Conservation (phyloP, 2,329 filamentous ascomycete species). For the Reticulascus tulasneorum region DNA sequence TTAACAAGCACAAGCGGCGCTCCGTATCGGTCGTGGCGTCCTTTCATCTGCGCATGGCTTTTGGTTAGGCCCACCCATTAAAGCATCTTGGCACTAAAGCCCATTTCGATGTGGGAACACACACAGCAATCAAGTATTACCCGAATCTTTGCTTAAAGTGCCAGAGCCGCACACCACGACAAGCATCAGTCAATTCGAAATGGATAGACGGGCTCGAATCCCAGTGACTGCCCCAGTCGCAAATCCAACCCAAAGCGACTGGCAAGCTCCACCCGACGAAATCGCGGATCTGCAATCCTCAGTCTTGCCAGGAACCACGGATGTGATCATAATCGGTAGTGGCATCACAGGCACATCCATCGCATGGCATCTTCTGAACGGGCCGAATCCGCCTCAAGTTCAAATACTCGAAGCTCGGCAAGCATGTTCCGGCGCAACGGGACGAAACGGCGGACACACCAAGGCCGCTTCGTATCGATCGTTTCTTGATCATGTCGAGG, state of each 20-base stretch:
- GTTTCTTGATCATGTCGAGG: conserved; percentile 41
- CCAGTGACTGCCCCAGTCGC: conserved; percentile 27
- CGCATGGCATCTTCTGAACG: conserved; percentile 24
- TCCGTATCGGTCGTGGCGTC: no score
- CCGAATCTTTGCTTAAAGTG: no score
- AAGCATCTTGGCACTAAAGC: no score
- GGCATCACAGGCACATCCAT: conserved; percentile 48
- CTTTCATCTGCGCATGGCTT: no score
- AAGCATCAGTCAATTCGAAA: no score
- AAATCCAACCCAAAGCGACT: conserved; percentile 41
- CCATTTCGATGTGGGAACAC: no score
- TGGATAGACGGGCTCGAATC: conserved; percentile 8
- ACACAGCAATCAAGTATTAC: no score
- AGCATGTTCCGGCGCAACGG: conserved; percentile 49
- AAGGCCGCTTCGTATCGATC: conserved; percentile 44
- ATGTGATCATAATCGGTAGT: conserved; percentile 51
- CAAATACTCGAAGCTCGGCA: conserved; percentile 47
- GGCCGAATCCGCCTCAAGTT: conserved; percentile 19
- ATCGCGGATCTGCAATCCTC: conserved; percentile 17
- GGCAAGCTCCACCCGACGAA: conserved; percentile 37
- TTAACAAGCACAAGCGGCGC: no score
- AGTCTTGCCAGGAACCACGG: conserved; percentile 32
- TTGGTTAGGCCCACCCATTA: no score
- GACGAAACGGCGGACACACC: conserved; percentile 50
- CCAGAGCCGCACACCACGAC: no score